Base-by-base conservation (phyloP, 768 basidiomycete species). In the Lactifluus volemus region DNA sequence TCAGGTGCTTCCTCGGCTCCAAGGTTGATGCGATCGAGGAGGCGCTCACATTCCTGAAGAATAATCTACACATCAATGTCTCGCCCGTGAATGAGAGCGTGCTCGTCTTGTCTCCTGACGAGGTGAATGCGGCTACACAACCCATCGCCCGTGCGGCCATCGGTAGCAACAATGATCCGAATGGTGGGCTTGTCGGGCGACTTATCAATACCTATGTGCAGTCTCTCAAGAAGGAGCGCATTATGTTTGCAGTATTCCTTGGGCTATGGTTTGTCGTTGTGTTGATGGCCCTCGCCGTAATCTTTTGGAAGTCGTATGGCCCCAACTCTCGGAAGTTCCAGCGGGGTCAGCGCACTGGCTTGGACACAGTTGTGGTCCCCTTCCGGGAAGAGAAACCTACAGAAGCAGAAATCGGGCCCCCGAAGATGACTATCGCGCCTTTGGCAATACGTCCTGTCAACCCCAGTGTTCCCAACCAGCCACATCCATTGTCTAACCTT, bases 41-140 rank as follows among this genome's bases (percentile, higher is more conserved):
- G 17, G 93, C 89, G 5, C 77, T 97, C 44, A 98, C 93, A 0
- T 98, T 96, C 80, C 76, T 98, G 64, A 86, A 96, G 70, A 76
- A 92, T 64, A 92, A 97, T 73, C 84, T 95, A 50, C 77, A 84
- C 51, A 77, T 98, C 68, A 74, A 89, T 67, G 79, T 98, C 60
- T 88, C 94, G 0, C 82, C 81, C 49, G 80, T 98, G 59, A 87
- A 92, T 60, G 76, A 88, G 53, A 79, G 80, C 42, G 78, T 85
- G 32, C 85, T 98, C 50, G 77, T 94, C 34, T 81, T 97, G 56
- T 92, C 92, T 0, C 84, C 84, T 3, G 70, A 72, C 3, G 75
- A 81, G 3, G 83, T 95, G 58, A 76, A 88, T 68, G 92, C 93
- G 67, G 84, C 86, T 21, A 80, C 88, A 4, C 75, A 76, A 52